Conservation (phyloP, 2,329 filamentous ascomycete genomes). For the Dactylonectria macrodidyma region DNA sequence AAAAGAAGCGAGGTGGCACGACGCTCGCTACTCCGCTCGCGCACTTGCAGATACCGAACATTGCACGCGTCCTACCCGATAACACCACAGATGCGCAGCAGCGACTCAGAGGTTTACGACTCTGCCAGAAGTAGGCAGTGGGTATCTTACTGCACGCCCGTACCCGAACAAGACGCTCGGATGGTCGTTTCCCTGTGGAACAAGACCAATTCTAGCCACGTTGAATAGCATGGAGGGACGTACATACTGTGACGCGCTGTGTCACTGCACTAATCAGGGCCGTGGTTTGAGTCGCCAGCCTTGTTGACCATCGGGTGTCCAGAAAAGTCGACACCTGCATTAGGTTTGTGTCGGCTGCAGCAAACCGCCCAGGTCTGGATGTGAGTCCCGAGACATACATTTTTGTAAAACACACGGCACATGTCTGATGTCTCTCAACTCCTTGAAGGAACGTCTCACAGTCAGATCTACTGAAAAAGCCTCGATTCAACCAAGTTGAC, state of each 20-base stretch:
- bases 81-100: conserved; percentile 10
- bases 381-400: conserved; percentile 12
- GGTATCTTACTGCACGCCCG: conserved; percentile 4
- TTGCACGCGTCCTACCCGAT: conserved; percentile 13
- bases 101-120: conserved; percentile 15
- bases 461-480: neutral
- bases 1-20: conserved; percentile 15
- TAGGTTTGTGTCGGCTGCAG: conserved; percentile 20
- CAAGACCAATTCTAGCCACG: conserved; percentile 14
- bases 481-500: neutral
- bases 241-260: neutral
- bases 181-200: conserved; percentile 13
- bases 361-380: conserved; percentile 3
- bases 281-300: conserved; percentile 8
- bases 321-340: conserved; percentile 15
- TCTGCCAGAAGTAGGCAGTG: conserved; percentile 9
- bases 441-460: neutral
- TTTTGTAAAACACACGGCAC: conserved; percentile 13
- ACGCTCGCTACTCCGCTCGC: neutral
- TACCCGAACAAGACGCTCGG: neutral
- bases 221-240: conserved; percentile 8
- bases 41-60: conserved; percentile 1
- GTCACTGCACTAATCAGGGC: conserved; percentile 15
- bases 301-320: conserved; percentile 11
- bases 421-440: neutral